These are phyloP conservation scores for Aotearoamyces nothofagi DNA, from an alignment of 2,329 filamentous ascomycete species.

Conservation along the genomic window DNA sequence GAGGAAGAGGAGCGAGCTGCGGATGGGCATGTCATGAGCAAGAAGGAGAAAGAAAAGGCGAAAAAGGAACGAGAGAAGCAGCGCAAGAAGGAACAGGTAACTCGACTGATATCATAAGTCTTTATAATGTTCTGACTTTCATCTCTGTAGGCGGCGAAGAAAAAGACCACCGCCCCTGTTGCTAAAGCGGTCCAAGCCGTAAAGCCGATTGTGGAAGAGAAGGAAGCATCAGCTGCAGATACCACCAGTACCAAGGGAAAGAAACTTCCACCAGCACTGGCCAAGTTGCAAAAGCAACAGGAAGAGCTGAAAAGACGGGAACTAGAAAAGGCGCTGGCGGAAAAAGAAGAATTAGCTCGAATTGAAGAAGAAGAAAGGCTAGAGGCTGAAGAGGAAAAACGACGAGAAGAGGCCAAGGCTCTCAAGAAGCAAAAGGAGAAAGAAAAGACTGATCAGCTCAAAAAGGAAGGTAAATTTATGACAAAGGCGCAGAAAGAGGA, in stretches of 20 bases:
- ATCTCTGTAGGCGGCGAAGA: conserved; percentile 55
- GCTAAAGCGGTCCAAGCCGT: conserved; percentile 40
- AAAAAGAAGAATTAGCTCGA: conserved; percentile 48
- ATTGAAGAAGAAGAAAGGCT: conserved; percentile 49
- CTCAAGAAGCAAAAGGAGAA: conserved; percentile 77
- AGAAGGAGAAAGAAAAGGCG: conserved; percentile 95
- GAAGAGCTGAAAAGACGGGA: conserved; percentile 53
- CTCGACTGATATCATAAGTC: conserved; percentile 11
- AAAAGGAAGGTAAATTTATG: conserved; percentile 75
- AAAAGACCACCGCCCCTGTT: conserved; percentile 45
- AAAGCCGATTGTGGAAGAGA: conserved; percentile 33
- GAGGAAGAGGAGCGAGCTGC: conserved; percentile 37
- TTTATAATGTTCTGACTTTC: conserved; percentile 3
- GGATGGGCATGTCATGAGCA: conserved; percentile 66
- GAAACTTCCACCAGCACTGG: conserved; percentile 67
- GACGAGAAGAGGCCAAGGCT: conserved; percentile 57
- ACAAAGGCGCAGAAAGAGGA: conserved; percentile 78
- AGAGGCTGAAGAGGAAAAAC: conserved; percentile 52
- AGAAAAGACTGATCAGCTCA: conserved; percentile 72
- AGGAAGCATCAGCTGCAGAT: conserved; percentile 26
- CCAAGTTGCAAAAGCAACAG: conserved; percentile 66
- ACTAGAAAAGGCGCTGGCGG: conserved; percentile 43
- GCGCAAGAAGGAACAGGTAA: conserved; percentile 91
- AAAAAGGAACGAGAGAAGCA: conserved; percentile 99
- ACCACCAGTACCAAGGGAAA: conserved; percentile 60